Percentiles rank a stretch among this genome's conserved stretches.
These are phyloP conservation scores for Macroventuria anomochaeta DNA, from an alignment of 2,329 filamentous ascomycete species.

Conservation along the genomic window DNA sequence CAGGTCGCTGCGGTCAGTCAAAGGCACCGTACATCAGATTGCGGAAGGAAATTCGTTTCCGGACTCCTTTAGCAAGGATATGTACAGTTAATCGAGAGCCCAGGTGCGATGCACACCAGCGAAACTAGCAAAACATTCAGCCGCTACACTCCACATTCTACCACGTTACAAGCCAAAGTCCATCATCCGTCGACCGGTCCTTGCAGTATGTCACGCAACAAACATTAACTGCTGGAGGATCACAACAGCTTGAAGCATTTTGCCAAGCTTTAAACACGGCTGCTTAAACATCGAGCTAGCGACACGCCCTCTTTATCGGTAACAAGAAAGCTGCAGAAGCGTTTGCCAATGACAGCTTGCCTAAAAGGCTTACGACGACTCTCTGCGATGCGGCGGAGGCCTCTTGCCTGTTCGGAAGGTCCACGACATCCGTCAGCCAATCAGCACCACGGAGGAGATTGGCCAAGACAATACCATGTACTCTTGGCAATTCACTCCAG, in stretches of 20 bases:
- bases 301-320: slow-evolving; percentile 2
- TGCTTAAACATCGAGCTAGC: slow-evolving; percentile 1
- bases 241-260: slow-evolving; percentile 1
- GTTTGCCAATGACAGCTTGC: slow-evolving; percentile 12
- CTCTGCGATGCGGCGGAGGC: neutral
- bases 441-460: neutral
- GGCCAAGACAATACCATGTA: slow-evolving; percentile 8
- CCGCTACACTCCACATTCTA: neutral
- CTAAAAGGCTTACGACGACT: slow-evolving; percentile 16
- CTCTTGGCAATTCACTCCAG: slow-evolving; percentile 14
- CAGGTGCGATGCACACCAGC: neutral
- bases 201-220: neutral
- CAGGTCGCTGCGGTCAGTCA: too few species aligned
- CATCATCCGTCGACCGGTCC: neutral
- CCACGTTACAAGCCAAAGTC: neutral
- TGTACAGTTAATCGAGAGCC: neutral
- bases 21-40: neutral
- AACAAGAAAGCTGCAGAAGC: slow-evolving; percentile 1
- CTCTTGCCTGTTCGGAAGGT: slow-evolving; percentile 1
- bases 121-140: too few species aligned
- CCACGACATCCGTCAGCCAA: neutral
- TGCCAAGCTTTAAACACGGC: neutral
- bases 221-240: neutral
- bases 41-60: neutral
- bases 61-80: neutral